Conservation (phyloP, 2,329 filamentous ascomycete genomes). For the Cylindrodendrum hubeiense region DNA sequence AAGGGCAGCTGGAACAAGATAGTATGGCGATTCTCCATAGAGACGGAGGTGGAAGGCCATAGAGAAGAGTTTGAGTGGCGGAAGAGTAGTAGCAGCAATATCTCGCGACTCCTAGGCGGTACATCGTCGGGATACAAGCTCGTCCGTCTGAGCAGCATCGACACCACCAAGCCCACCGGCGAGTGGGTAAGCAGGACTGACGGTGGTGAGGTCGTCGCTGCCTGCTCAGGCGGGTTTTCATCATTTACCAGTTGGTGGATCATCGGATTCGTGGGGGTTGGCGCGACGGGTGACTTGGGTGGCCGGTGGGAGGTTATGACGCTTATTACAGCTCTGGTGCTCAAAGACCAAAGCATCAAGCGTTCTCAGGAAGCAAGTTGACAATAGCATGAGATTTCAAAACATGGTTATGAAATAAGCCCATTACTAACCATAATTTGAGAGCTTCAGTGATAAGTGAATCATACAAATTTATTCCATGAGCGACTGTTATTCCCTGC, state of each 20-base stretch:
- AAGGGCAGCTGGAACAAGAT: background rate
- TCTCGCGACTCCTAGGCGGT: background rate
- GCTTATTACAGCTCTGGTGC: background rate
- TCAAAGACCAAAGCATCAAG: background rate
- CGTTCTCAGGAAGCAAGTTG: background rate
- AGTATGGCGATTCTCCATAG: background rate
- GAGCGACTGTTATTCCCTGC: too few species aligned
- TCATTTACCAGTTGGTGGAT: background rate
- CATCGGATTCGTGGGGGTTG: background rate
- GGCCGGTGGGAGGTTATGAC: background rate
- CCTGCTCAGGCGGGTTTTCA: background rate
- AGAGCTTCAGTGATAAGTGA: too few species aligned
- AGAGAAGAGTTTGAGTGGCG: background rate
- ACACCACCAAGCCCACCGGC: background rate
- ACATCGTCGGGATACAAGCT: background rate
- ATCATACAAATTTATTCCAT: too few species aligned
- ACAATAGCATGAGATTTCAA: too few species aligned
- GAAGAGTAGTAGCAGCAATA: background rate
- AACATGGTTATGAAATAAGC: too few species aligned
- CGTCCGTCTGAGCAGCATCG: background rate
- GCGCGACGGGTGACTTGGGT: background rate
- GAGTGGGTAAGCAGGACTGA: background rate
- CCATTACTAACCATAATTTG: too few species aligned
- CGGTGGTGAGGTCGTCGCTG: background rate
- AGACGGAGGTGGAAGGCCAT: background rate